phyloP scores from a whole-genome alignment of 2,329 filamentous ascomycete genomes.

The Fusarium transvaalense region DNA sequence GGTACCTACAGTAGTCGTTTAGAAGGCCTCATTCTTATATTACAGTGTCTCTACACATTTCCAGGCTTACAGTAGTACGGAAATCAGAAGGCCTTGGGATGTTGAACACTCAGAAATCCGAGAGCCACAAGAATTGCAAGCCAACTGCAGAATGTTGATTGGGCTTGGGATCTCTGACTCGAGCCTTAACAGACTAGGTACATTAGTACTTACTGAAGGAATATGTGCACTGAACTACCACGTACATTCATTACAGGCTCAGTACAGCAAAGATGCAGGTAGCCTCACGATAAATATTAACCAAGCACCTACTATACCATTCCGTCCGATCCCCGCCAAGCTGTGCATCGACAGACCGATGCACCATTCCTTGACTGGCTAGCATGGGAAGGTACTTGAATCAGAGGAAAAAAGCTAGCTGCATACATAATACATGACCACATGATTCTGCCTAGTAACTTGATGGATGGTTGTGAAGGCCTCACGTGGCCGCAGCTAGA shows the following conservation, averaged over 20 bases:
- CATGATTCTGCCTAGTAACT: conserved; percentile 20
- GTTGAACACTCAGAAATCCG: not conserved
- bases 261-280: not conserved
- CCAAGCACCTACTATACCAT: no score
- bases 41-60: not conserved
- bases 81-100: not conserved
- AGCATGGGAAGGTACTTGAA: not conserved
- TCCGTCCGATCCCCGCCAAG: not conserved
- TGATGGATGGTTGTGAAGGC: conserved; percentile 22
- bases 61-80: not conserved
- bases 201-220: not conserved
- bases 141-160: not conserved
- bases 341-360: not conserved
- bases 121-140: not conserved
- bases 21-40: conserved; percentile 1
- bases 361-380: not conserved
- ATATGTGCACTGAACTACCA: not conserved
- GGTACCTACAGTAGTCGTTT: not conserved
- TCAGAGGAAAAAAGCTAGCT: not conserved
- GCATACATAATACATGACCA: conserved; percentile 11
- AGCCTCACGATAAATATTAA: not conserved
- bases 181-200: not conserved
- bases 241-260: not conserved
- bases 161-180: not conserved
- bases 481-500: conserved; percentile 36